phyloP scores from a whole-genome alignment of 495 filamentous ascomycete genomes.

The Daldinia concentrica region DNA sequence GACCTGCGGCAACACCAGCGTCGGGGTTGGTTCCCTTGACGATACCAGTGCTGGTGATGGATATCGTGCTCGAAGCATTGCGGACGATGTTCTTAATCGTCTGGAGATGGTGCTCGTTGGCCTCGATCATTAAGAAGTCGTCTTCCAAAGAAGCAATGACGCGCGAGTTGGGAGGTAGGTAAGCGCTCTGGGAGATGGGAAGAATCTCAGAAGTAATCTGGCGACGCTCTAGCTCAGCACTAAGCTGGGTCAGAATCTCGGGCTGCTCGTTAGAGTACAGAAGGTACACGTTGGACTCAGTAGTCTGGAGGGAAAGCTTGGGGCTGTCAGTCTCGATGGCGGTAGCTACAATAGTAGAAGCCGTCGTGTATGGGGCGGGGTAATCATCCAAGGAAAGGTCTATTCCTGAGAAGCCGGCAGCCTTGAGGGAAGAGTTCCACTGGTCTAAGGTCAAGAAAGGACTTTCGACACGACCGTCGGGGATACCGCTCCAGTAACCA shows the following conservation, averaged over 20 bases:
- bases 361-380: conserved; percentile 26
- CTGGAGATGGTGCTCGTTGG: conserved; percentile 23
- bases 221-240: conserved; percentile 1
- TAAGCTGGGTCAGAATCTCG: background rate
- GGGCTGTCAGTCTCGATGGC: background rate
- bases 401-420: conserved; percentile 56
- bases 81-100: conserved; percentile 40
- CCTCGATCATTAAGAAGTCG: conserved; percentile 28
- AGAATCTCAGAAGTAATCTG: background rate
- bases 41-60: conserved; percentile 44
- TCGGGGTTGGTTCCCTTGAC: conserved; percentile 41
- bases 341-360: conserved; percentile 27
- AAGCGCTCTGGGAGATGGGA: background rate
- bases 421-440: conserved; percentile 54
- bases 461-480: conserved; percentile 48
- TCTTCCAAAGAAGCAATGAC: conserved; percentile 37
- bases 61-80: conserved; percentile 40
- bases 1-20: conserved; percentile 40
- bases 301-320: background rate
- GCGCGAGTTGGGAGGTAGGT: conserved; percentile 2
- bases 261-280: background rate
- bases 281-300: background rate
- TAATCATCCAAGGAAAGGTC: conserved; percentile 44
- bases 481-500: conserved; percentile 53
- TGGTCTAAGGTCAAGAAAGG: conserved; percentile 45